These are phyloP conservation scores for Mortierella claussenii DNA, from an alignment of 192 early-diverging fungal genomes.

Conservation along the genomic window DNA sequence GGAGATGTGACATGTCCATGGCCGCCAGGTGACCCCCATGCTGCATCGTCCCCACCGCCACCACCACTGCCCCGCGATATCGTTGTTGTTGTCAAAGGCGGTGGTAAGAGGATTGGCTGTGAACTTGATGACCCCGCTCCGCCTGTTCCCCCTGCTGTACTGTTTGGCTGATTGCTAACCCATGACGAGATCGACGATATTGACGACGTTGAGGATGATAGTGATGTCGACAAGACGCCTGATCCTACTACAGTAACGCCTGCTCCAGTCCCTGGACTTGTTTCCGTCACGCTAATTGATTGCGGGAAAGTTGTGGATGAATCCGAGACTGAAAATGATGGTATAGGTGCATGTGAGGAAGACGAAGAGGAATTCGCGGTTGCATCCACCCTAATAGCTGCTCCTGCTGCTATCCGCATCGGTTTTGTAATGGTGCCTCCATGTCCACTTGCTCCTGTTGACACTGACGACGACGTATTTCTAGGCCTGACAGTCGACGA, in stretches of 20 bases:
- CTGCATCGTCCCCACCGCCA: constrained; percentile 1
- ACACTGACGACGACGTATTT: neutral
- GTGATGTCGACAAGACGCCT: constrained; percentile 32
- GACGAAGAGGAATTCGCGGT: neutral
- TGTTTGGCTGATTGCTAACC: constrained; percentile 24
- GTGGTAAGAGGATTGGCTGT: no score
- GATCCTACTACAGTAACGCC: neutral
- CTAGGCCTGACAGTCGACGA: neutral
- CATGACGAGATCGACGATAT: constrained; percentile 33
- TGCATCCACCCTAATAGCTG: constrained; percentile 31
- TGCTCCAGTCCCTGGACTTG: neutral
- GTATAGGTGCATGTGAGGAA: constrained; percentile 2
- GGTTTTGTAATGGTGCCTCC: constrained; percentile 11
- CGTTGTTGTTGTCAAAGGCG: no score
- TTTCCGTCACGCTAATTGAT: neutral
- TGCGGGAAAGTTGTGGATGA: no score
- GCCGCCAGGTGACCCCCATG: neutral
- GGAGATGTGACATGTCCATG: neutral
- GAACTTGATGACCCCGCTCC: no score
- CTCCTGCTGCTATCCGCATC: constrained; percentile 46
- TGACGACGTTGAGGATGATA: constrained; percentile 42
- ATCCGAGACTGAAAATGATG: neutral
- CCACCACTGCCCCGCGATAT: no score
- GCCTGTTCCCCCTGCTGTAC: neutral
- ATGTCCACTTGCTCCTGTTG: no score